Percentiles rank a stretch among this genome's conserved stretches.
Conservation (phyloP, 2,329 filamentous ascomycete genomes). For the Xylariaceae sp. region DNA sequence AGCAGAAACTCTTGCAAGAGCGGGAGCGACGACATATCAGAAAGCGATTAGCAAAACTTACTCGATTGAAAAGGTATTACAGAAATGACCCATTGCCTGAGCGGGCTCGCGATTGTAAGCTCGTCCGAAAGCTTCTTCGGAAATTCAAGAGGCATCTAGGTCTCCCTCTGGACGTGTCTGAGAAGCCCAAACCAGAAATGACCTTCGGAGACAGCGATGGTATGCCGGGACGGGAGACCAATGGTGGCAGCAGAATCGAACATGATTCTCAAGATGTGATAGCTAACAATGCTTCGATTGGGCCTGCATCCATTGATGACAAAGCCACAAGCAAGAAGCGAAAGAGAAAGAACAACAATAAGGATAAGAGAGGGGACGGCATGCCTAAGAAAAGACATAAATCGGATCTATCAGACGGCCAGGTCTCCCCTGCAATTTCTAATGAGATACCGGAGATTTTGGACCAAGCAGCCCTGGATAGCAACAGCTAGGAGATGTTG, state of each 20-base stretch:
- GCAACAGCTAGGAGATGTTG: conserved; percentile 29
- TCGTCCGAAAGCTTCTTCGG: conserved; percentile 20
- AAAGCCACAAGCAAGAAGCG: background rate
- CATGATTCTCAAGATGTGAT: background rate
- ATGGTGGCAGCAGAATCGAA: background rate
- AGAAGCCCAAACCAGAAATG: background rate
- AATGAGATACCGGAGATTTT: background rate
- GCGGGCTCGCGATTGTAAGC: conserved; percentile 19
- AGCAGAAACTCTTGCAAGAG: conserved; percentile 12
- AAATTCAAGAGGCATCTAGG: conserved; percentile 28
- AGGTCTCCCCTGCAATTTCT: background rate
- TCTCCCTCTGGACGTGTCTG: background rate
- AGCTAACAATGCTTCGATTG: background rate
- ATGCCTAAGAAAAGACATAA: conserved; percentile 11
- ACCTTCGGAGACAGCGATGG: background rate
- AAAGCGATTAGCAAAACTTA: conserved; percentile 8
- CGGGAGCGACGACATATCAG: conserved; percentile 21
- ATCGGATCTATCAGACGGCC: background rate
- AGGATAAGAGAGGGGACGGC: background rate
- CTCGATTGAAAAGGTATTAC: conserved; percentile 18
- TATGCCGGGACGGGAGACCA: background rate
- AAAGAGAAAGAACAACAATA: conserved; percentile 7
- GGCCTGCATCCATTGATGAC: background rate
- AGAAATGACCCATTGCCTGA: conserved; percentile 14
- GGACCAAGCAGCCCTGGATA: conserved; percentile 7